Conservation (phyloP, 176 grass and related monocot species). For the Triticum turgidum region DNA sequence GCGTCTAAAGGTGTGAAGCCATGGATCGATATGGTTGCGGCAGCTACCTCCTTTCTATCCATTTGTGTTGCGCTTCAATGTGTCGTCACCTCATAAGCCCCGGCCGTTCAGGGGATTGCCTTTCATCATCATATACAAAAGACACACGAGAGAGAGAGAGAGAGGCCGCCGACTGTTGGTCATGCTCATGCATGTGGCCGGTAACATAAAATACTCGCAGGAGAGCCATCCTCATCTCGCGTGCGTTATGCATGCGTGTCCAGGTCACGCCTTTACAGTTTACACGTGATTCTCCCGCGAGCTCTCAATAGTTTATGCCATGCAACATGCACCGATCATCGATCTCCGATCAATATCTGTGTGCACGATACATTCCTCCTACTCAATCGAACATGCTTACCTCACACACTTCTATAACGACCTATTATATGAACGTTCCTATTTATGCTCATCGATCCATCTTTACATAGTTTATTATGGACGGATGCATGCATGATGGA, state of each 20-base stretch:
- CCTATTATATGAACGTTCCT: neutral
- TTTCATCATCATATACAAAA: neutral
- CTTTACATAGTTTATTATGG: neutral
- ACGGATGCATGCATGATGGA: neutral
- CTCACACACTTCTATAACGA: neutral
- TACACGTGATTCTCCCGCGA: neutral
- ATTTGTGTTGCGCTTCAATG: neutral
- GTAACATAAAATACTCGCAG: conserved; percentile 18
- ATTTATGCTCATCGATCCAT: neutral
- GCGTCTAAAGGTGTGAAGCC: neutral
- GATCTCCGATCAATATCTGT: neutral
- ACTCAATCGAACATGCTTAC: neutral
- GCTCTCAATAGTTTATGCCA: neutral
- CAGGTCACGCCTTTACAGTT: neutral
- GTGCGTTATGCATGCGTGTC: neutral
- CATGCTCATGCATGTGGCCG: neutral
- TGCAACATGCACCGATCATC: neutral
- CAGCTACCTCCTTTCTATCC: conserved; percentile 18
- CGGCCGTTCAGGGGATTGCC: neutral
- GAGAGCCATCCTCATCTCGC: neutral
- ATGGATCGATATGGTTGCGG: neutral
- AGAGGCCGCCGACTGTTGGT: neutral
- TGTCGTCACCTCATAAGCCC: conserved; percentile 4
- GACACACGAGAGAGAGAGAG: neutral
- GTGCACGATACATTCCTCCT: neutral